phyloP scores from a whole-genome alignment of 2,329 filamentous ascomycete genomes.

The Arthrobotrys sinensis region DNA sequence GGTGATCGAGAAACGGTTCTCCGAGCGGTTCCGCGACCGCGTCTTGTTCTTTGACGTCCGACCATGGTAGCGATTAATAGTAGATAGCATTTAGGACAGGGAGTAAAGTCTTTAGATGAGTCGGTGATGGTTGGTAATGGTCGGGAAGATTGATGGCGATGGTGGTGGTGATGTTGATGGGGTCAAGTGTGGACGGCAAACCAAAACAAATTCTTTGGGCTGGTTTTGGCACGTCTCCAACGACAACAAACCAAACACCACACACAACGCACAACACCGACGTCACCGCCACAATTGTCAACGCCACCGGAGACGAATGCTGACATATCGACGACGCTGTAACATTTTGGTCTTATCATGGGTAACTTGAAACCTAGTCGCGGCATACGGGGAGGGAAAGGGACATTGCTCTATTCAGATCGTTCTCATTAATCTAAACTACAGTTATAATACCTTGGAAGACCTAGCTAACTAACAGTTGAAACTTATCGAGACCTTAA shows the following conservation, averaged over 20 bases:
- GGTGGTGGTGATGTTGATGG: conserved; percentile 31
- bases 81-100: conserved; percentile 31
- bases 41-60: conserved; percentile 49
- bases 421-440: too few relatives aligned
- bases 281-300: background rate
- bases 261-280: conserved; percentile 25
- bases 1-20: conserved; percentile 47
- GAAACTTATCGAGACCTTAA: too few relatives aligned
- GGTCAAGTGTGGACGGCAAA: conserved; percentile 26
- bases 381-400: too few relatives aligned
- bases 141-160: conserved; percentile 14
- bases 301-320: too few relatives aligned
- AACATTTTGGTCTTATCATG: too few relatives aligned
- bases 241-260: conserved; percentile 45
- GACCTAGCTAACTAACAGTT: too few relatives aligned
- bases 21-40: conserved; percentile 39
- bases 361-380: too few relatives aligned
- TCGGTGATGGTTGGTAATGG: conserved; percentile 1
- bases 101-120: background rate
- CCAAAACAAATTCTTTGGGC: conserved; percentile 55
- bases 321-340: too few relatives aligned
- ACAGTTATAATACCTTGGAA: too few relatives aligned
- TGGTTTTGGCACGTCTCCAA: conserved; percentile 45
- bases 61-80: conserved; percentile 36
- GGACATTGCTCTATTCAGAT: too few relatives aligned